Evolutionary conservation across 176 grass and related monocot genomes (phyloP).

Genomic region (Stipa capillata): DNA sequence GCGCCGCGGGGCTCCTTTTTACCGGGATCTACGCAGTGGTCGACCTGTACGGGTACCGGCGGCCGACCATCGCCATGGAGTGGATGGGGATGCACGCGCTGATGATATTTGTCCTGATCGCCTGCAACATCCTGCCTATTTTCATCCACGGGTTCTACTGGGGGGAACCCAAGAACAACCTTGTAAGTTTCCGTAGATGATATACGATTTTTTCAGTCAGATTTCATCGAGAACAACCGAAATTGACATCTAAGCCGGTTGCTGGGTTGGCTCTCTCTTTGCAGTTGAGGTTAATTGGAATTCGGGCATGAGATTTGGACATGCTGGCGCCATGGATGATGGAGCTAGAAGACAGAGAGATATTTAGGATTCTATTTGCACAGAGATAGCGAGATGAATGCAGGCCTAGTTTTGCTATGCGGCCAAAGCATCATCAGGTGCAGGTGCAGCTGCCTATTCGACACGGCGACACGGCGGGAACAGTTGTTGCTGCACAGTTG

Average conservation of each 20-base stretch:
- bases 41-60: slow-evolving; percentile 64
- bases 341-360: background rate
- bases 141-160: slow-evolving; percentile 95
- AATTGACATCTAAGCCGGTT: background rate
- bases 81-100: slow-evolving; percentile 81
- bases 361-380: slow-evolving; percentile 13
- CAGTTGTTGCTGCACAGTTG: slow-evolving; percentile 4
- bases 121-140: slow-evolving; percentile 77
- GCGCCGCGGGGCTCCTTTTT: slow-evolving; percentile 62
- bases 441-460: background rate
- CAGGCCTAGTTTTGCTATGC: slow-evolving; percentile 42
- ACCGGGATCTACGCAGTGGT: slow-evolving; percentile 68
- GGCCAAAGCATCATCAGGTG: slow-evolving; percentile 21
- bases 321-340: background rate
- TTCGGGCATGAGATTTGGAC: slow-evolving; percentile 24
- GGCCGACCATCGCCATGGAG: slow-evolving; percentile 51
- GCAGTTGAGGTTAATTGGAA: slow-evolving; percentile 52
- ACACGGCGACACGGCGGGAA: background rate
- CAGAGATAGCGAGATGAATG: slow-evolving; percentile 6
- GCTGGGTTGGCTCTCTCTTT: background rate
- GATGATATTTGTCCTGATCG: slow-evolving; percentile 73
- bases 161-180: slow-evolving; percentile 75
- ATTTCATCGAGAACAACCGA: background rate
- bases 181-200: slow-evolving; percentile 34
- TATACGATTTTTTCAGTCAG: background rate